Evolutionary conservation across 495 filamentous ascomycete genomes (phyloP).

Genomic region (Neurospora sp.): DNA sequence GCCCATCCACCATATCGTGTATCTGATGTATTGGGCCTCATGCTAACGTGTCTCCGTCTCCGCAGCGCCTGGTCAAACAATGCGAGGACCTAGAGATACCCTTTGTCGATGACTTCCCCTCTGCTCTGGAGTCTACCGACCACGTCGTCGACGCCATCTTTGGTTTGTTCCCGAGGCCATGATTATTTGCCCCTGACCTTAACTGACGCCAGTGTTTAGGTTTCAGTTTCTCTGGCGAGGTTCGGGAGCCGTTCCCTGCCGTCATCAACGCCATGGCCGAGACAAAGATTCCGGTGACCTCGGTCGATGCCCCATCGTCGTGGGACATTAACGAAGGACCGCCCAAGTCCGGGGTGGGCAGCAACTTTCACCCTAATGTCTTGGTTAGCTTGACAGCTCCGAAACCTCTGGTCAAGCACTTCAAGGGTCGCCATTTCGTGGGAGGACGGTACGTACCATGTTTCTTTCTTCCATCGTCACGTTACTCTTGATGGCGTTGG

Average conservation of each 20-base stretch:
- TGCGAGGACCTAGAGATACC: slow-evolving; percentile 71
- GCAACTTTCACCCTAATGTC: slow-evolving; percentile 64
- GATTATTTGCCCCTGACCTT: not conserved
- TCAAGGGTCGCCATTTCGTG: slow-evolving; percentile 78
- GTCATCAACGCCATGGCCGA: slow-evolving; percentile 69
- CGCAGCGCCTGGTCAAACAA: slow-evolving; percentile 70
- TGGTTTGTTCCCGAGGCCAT: slow-evolving; percentile 36
- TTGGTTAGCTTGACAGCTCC: slow-evolving; percentile 88
- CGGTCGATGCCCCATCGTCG: slow-evolving; percentile 84
- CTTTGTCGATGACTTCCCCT: slow-evolving; percentile 70
- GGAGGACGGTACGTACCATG: slow-evolving; percentile 53
- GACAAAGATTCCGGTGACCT: slow-evolving; percentile 65
- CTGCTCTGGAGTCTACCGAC: slow-evolving; percentile 54
- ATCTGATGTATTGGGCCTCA: not conserved
- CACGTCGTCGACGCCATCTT: slow-evolving; percentile 93
- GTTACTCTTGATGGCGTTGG: not conserved
- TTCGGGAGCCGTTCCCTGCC: slow-evolving; percentile 78
- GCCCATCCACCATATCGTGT: not conserved
- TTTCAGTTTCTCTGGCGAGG: slow-evolving; percentile 87
- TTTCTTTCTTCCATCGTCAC: not conserved
- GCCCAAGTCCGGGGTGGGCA: slow-evolving; percentile 65
- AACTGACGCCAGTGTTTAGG: slow-evolving; percentile 32
- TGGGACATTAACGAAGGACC: slow-evolving; percentile 90
- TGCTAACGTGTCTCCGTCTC: slow-evolving; percentile 15
- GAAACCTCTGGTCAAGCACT: slow-evolving; percentile 82